Conservation (phyloP, 1,284 basidiomycete genomes). For the Heterobasidion parviporum region DNA sequence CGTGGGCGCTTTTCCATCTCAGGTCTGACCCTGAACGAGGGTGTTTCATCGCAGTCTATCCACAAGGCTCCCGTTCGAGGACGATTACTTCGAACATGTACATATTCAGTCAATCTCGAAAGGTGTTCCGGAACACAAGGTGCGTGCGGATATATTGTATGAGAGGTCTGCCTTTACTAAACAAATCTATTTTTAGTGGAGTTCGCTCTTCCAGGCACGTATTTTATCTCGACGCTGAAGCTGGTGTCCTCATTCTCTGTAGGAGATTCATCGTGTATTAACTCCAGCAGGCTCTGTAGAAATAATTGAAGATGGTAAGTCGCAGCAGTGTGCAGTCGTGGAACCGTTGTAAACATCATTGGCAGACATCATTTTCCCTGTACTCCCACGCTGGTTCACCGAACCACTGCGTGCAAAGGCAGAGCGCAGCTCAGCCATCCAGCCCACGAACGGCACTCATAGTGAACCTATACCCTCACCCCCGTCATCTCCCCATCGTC, state of each 20-base stretch:
- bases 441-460: conserved; percentile 15
- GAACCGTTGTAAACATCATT: background rate
- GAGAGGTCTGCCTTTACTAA: background rate
- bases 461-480: conserved; percentile 8
- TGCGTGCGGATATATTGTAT: conserved; percentile 16
- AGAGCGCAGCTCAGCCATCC: conserved; percentile 40
- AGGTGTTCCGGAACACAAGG: conserved; percentile 70
- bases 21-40: conserved; percentile 1
- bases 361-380: conserved; percentile 55
- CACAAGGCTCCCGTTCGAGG: conserved; percentile 66
- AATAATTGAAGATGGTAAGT: conserved; percentile 58
- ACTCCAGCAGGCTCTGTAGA: conserved; percentile 63
- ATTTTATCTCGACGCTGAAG: background rate
- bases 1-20: conserved; percentile 16
- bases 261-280: conserved; percentile 67
- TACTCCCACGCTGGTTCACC: conserved; percentile 59
- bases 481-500: conserved; percentile 20
- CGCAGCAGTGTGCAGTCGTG: background rate
- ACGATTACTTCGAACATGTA: conserved; percentile 73
- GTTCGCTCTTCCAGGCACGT: conserved; percentile 55
- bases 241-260: background rate
- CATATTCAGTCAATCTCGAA: conserved; percentile 55
- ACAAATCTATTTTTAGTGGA: conserved; percentile 41
- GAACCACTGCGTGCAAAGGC: conserved; percentile 40
- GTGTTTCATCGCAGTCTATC: conserved; percentile 41